Evolutionary conservation across 345 rosid genomes (phyloP).

Genomic region (Moricandia moricandioides): DNA sequence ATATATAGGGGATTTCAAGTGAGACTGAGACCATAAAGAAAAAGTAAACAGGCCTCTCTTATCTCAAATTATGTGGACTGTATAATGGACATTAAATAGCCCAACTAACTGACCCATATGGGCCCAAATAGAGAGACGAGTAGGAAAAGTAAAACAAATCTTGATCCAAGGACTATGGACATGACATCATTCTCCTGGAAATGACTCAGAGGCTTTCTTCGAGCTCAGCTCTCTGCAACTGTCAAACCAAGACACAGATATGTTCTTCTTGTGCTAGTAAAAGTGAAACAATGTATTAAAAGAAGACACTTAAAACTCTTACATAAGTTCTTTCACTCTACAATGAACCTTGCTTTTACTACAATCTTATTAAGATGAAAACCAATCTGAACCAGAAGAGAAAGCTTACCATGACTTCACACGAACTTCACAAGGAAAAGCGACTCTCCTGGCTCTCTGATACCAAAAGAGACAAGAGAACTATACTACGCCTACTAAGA

Average conservation of each 20-base stretch:
- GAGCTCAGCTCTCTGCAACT: conserved; percentile 11
- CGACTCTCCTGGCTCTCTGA: conserved; percentile 4
- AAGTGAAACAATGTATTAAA: conserved; percentile 11
- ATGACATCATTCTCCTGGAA: background rate
- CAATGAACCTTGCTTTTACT: conserved; percentile 13
- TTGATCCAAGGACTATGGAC: background rate
- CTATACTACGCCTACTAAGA: conserved; percentile 28
- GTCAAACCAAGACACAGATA: background rate
- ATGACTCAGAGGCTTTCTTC: background rate
- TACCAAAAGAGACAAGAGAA: conserved; percentile 4
- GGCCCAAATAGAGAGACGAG: background rate
- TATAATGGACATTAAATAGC: background rate
- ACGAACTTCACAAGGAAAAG: conserved; percentile 11
- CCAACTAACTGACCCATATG: background rate
- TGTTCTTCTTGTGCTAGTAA: conserved; percentile 1
- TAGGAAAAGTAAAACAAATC: background rate
- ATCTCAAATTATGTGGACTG: background rate
- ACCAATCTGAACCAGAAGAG: background rate
- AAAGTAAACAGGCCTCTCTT: background rate
- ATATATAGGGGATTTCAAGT: too few species aligned
- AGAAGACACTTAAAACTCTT: conserved; percentile 5
- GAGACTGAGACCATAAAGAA: background rate
- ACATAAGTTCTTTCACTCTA: conserved; percentile 9
- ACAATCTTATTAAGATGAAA: conserved; percentile 8
- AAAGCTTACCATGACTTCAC: conserved; percentile 21